Base-by-base conservation (phyloP, 495 filamentous ascomycete species). In the Penicillium argentinense region DNA sequence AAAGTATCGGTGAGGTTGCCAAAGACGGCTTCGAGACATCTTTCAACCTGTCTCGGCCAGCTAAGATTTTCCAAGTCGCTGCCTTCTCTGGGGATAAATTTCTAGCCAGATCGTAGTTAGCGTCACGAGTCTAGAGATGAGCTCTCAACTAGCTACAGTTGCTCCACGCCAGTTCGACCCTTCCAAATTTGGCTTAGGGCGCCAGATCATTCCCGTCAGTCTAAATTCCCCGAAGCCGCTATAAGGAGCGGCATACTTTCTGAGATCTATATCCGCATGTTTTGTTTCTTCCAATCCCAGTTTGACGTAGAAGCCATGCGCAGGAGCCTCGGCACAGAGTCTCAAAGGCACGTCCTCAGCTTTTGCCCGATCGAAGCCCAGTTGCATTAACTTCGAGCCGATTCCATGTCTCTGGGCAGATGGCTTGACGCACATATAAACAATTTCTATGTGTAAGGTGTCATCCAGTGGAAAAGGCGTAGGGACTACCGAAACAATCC, bases 201-300 rank as follows among this genome's bases (percentile, higher is more conserved):
- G 14, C 54, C 54, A 58, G 8, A 62, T 40, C 59, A 62, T 45
- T 11, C 42, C 46, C 22, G 40, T 42, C 22, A 58, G 28, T 25
- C 54, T 39, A 32, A 62, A 62, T 1, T 37, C 9, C 7, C 59
- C 54, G 40, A 58, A 62, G 0, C 59, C 59, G 4, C 51, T 56
- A 22, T 53, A 21, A 4, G 54, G 45, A 0, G 54, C 33, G 0
- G 59, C 59, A 41, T 56, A 62, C 13, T 54, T 32, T 5, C 48
- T 28, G 9, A 58, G 45, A 54, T 62, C 54, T 4, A 62, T 45
- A 38, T 58, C 54, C 6, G 48, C 46, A 47, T 56, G 51, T 5
- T 32, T 47, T 2, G 39, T 48, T 14, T 58, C 45, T 23, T 49
- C n/a, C 9, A 62, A 56, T 9, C 49, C 59, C 14, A 45, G 11